These are phyloP conservation scores for Candida dendrica DNA, from an alignment of 805 yeast species.

Conservation along the genomic window DNA sequence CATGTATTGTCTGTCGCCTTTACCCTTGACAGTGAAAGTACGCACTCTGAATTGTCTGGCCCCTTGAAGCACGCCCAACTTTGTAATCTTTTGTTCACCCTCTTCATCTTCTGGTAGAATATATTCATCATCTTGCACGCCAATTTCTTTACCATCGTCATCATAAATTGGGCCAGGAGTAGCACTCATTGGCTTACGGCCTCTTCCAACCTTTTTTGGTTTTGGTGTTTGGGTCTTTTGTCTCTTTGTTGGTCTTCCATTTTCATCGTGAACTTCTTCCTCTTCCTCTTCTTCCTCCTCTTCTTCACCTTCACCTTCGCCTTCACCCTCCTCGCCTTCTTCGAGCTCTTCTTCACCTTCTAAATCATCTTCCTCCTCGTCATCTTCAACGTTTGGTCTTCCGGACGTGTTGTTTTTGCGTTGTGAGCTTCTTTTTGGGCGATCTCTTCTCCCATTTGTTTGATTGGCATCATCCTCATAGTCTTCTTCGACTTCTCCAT, in stretches of 20 bases:
- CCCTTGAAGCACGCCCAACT: slow-evolving; percentile 58
- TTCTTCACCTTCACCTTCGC: slow-evolving; percentile 20
- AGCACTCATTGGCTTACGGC: slow-evolving; percentile 31
- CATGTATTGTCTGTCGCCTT: slow-evolving; percentile 76
- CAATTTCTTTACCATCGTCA: slow-evolving; percentile 60
- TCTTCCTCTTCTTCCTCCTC: slow-evolving; percentile 9
- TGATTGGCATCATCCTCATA: slow-evolving; percentile 11
- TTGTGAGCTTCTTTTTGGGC: slow-evolving; percentile 10
- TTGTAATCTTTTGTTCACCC: slow-evolving; percentile 71
- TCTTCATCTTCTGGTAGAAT: slow-evolving; percentile 67
- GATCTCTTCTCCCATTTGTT: slow-evolving; percentile 7
- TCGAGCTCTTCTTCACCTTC: slow-evolving; percentile 20
- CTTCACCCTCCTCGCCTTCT: slow-evolving; percentile 7
- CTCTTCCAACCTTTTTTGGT: slow-evolving; percentile 27
- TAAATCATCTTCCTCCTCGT: slow-evolving; percentile 14
- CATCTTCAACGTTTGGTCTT: slow-evolving; percentile 4
- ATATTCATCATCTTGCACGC: slow-evolving; percentile 69
- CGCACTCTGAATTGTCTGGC: slow-evolving; percentile 70
- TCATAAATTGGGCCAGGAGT: slow-evolving; percentile 37
- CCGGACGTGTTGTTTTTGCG: slow-evolving; percentile 16
- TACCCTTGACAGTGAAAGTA: slow-evolving; percentile 48
- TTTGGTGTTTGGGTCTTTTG: slow-evolving; percentile 8
- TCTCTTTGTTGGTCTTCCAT: slow-evolving; percentile 12
- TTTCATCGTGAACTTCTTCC: slow-evolving; percentile 17
- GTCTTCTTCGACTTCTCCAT: slow-evolving; percentile 22